Base-by-base conservation (phyloP, 1,284 basidiomycete genomes). In the Xerocomus nothofagi region DNA sequence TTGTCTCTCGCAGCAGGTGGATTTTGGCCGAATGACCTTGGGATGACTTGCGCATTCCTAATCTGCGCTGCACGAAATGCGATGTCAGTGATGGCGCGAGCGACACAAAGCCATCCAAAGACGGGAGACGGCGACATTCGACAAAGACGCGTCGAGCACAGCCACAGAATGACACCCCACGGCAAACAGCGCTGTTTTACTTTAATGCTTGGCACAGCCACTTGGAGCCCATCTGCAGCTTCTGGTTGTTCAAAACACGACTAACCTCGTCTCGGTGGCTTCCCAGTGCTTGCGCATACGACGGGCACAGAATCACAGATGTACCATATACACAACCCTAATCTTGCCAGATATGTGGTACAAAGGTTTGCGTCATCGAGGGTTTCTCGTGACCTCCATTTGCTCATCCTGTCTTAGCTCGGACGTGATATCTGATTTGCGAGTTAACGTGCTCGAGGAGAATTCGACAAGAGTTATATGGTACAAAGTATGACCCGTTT, bases 341-440 rank as follows among this genome's bases (percentile, higher is more conserved):
- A 67, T 47, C 55, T 70, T 24, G 23, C 54, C 2, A 56, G 68
- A 61, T 70, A 66, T 50, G 60, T 66, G 39, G 57, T 72, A 29
- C 65, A 71, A 50, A 70, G 68, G 68, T 71, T 36, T 39, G 53
- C 21, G 34, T 42, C 36, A 18, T 48, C 31, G 37, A n/a, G 20
- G 4, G 29, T 20, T 27, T 24, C 33, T 47, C 6, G 39, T 18
- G 15, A 21, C 32, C 37, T 43, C 29, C 26, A 21, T 43, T 38
- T n/a, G 11, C 39, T 50, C 41, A 50, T 37, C 20, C 11, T 26
- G 9, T 38, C 33, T 27, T 38, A 89, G 86, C 58, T 83, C 87
- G 37, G 87, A 90, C 68, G 86, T 89, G 24, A 73, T 90, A 34
- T 80, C 82, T 41, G 84, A 88, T 54, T 76, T 85, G 72, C 75